Evolutionary conservation across 1,284 basidiomycete genomes (phyloP).

Genomic region (Austroboletus niveus): DNA sequence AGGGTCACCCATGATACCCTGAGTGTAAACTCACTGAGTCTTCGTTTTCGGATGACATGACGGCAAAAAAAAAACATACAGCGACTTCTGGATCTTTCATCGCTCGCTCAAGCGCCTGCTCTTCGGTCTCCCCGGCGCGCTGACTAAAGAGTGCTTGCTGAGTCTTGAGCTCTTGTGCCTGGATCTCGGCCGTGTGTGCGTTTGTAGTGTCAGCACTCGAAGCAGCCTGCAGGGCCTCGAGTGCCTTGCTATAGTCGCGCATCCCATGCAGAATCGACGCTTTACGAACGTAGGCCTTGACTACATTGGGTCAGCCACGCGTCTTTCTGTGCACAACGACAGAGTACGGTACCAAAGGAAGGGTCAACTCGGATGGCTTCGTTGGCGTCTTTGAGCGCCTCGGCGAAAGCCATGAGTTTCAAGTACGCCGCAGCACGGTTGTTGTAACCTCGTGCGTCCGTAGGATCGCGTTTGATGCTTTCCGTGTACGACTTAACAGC

Average conservation of each 20-base stretch:
- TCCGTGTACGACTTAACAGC: conserved; percentile 94
- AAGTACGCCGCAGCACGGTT: conserved; percentile 97
- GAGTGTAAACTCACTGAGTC: conserved; percentile 12
- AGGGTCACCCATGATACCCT: conserved; percentile 84
- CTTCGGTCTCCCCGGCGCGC: conserved; percentile 86
- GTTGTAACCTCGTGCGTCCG: conserved; percentile 91
- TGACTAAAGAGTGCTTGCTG: conserved; percentile 81
- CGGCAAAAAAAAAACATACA: conserved; percentile 44
- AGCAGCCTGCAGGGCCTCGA: conserved; percentile 79
- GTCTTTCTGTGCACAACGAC: neutral
- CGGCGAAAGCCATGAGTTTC: conserved; percentile 91
- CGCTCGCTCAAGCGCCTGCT: conserved; percentile 89
- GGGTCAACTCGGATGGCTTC: conserved; percentile 93
- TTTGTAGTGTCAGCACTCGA: conserved; percentile 71
- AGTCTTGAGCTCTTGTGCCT: conserved; percentile 75
- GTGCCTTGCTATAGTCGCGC: conserved; percentile 89
- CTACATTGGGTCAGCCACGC: conserved; percentile 34
- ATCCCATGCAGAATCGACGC: conserved; percentile 84
- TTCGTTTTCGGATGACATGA: neutral
- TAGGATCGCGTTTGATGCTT: conserved; percentile 93
- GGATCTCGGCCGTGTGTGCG: conserved; percentile 82
- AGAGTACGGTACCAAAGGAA: conserved; percentile 56
- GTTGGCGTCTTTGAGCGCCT: conserved; percentile 95
- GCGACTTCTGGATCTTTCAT: conserved; percentile 98
- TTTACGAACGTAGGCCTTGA: conserved; percentile 97